Conservation (phyloP, 805 yeast species). For the Nakazawaea peltata region DNA sequence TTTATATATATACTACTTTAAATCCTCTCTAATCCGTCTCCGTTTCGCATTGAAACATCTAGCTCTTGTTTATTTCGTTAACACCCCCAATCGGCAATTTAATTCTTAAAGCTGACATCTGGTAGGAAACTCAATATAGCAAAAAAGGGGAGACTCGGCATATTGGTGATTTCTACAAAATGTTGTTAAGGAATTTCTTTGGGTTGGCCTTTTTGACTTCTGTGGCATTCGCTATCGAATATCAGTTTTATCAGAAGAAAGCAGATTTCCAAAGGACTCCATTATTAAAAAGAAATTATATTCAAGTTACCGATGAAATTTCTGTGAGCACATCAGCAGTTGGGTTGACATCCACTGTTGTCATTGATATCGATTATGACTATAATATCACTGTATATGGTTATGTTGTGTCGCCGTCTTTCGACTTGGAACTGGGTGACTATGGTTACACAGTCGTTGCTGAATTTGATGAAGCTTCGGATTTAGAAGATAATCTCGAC, state of each 20-base stretch:
- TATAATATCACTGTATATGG: slow-evolving; percentile 7
- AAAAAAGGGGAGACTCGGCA: too few species aligned
- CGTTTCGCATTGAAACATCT: too few species aligned
- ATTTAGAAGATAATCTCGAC: slow-evolving; percentile 4
- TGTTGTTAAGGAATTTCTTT: slow-evolving; percentile 2
- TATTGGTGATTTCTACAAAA: too few species aligned
- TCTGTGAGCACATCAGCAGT: slow-evolving; percentile 4
- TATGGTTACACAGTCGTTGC: slow-evolving; percentile 6
- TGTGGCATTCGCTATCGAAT: slow-evolving; percentile 6
- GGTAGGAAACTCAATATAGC: too few species aligned
- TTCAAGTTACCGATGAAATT: slow-evolving; percentile 1
- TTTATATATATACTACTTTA: too few species aligned
- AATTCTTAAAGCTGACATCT: too few species aligned
- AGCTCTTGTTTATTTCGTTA: too few species aligned
- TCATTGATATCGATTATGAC: slow-evolving; percentile 3
- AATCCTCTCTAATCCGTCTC: too few species aligned
- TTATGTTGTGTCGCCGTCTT: slow-evolving; percentile 2
- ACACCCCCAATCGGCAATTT: too few species aligned
- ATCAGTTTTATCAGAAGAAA: slow-evolving; percentile 2
- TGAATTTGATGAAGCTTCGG: slow-evolving; percentile 1
- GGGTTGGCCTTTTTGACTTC: too few species aligned
- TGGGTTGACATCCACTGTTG: slow-evolving; percentile 8
- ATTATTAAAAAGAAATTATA: slow-evolving; percentile 1
- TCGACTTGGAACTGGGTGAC: slow-evolving; percentile 7
- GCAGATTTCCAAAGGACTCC: neutral